These are phyloP conservation scores for Ogataea nitratoaversa DNA, from an alignment of 805 yeast species.

Conservation along the genomic window DNA sequence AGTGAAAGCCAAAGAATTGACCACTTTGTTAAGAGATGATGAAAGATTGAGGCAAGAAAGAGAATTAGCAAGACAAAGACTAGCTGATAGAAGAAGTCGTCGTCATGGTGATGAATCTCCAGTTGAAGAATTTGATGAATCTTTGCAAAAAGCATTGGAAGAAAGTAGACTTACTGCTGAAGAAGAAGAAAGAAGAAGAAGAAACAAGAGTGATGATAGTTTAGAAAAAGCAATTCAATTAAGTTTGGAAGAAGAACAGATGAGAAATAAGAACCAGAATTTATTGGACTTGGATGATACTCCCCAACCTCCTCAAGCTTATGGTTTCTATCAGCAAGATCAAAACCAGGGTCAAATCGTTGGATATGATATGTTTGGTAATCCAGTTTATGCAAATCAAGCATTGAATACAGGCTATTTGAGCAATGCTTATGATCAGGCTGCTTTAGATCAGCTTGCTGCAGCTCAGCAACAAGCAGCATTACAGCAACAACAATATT, in stretches of 20 bases:
- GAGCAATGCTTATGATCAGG: slow-evolving; percentile 38
- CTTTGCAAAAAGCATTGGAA: slow-evolving; percentile 74
- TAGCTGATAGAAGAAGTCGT: slow-evolving; percentile 29
- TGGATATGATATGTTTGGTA: slow-evolving; percentile 60
- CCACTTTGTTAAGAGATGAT: slow-evolving; percentile 73
- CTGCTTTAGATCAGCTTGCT: slow-evolving; percentile 17
- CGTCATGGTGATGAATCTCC: slow-evolving; percentile 26
- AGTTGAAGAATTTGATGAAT: slow-evolving; percentile 60
- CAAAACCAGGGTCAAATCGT: slow-evolving; percentile 27
- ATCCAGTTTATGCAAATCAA: slow-evolving; percentile 51
- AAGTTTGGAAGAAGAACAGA: slow-evolving; percentile 73
- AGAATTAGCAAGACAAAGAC: slow-evolving; percentile 31
- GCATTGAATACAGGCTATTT: slow-evolving; percentile 53
- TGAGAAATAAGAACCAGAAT: slow-evolving; percentile 46
- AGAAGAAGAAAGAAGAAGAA: slow-evolving; percentile 65
- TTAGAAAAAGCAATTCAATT: slow-evolving; percentile 65
- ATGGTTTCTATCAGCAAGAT: slow-evolving; percentile 26
- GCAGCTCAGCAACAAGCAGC: slow-evolving; percentile 23
- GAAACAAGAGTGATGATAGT: slow-evolving; percentile 53
- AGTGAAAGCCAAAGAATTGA: slow-evolving; percentile 85
- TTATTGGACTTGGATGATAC: slow-evolving; percentile 48
- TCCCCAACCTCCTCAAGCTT: slow-evolving; percentile 31
- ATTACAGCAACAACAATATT: slow-evolving; percentile 18
- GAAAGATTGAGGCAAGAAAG: slow-evolving; percentile 76
- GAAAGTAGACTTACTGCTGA: slow-evolving; percentile 78